Evolutionary conservation across 441 rosid genomes (phyloP).

Genomic region (Kokia cookei): DNA sequence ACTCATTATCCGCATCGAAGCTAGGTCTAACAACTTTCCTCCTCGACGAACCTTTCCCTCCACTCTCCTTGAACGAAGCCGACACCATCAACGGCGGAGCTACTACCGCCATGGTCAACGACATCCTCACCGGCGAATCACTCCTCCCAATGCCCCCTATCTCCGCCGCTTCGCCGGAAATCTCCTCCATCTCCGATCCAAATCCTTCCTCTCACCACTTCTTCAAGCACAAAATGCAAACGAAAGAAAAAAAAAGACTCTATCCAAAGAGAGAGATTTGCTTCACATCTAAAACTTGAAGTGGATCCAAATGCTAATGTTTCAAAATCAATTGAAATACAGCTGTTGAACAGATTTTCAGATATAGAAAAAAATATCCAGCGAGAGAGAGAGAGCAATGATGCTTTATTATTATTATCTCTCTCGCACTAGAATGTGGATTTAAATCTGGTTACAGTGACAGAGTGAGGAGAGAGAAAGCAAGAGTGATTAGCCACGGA

Average conservation of each 20-base stretch:
- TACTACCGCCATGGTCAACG: neutral
- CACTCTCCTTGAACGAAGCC: constrained; percentile 71
- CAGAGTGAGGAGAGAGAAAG: neutral
- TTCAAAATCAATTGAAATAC: constrained; percentile 14
- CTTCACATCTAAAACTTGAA: constrained; percentile 19
- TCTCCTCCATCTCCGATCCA: constrained; percentile 82
- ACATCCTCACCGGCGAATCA: constrained; percentile 19
- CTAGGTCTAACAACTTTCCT: constrained; percentile 75
- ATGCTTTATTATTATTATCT: neutral
- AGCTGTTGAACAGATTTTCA: constrained; percentile 5
- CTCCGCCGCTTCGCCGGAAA: constrained; percentile 44
- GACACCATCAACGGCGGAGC: constrained; percentile 44
- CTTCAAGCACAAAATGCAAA: neutral
- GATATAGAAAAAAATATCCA: neutral
- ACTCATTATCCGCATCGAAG: constrained; percentile 94
- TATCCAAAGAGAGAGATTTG: neutral
- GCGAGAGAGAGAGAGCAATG: neutral
- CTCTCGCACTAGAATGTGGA: constrained; percentile 6
- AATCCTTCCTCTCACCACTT: constrained; percentile 11
- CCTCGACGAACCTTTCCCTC: constrained; percentile 51
- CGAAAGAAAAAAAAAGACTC: neutral
- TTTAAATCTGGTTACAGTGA: constrained; percentile 9
- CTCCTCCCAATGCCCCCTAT: constrained; percentile 18
- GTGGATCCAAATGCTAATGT: constrained; percentile 25
- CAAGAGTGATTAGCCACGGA: neutral